These are phyloP conservation scores for Colletotrichum euphorbiae DNA, from an alignment of 2,329 filamentous ascomycete species.

Conservation along the genomic window DNA sequence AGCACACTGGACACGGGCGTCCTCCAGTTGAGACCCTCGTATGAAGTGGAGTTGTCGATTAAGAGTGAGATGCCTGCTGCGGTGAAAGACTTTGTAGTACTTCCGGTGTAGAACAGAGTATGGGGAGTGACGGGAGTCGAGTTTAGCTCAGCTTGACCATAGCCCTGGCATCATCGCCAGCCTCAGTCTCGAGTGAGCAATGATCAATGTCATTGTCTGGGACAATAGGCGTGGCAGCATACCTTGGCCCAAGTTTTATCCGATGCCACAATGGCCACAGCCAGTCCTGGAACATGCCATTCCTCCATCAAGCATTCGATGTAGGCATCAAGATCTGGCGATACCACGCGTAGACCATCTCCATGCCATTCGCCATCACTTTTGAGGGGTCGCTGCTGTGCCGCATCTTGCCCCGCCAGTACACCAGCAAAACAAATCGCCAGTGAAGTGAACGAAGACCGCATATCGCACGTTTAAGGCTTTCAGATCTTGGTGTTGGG, in stretches of 20 bases:
- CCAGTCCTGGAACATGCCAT: conserved; percentile 56
- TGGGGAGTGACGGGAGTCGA: conserved; percentile 53
- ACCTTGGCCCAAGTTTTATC: conserved; percentile 51
- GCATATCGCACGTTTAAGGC: background rate
- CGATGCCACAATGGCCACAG: conserved; percentile 55
- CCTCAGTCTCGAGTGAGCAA: too few species aligned
- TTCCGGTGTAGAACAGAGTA: conserved; percentile 67
- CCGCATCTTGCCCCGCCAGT: background rate
- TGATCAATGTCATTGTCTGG: too few species aligned
- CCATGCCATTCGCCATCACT: background rate
- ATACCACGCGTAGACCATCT: background rate
- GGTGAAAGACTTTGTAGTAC: conserved; percentile 67
- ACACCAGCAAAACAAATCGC: background rate
- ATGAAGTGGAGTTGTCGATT: conserved; percentile 51
- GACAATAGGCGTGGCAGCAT: background rate
- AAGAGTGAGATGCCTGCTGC: conserved; percentile 62
- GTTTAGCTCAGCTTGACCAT: conserved; percentile 51
- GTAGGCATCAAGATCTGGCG: conserved; percentile 2
- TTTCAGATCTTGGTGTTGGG: fast-evolving
- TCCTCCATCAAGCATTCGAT: conserved; percentile 47
- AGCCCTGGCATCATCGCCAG: conserved; percentile 46
- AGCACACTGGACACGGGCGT: conserved; percentile 60
- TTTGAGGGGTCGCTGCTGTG: conserved; percentile 7
- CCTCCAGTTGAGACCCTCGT: conserved; percentile 57
- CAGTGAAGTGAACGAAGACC: background rate